These are phyloP conservation scores for Boletus reticuloceps DNA, from an alignment of 768 basidiomycete genomes.

Conservation along the genomic window DNA sequence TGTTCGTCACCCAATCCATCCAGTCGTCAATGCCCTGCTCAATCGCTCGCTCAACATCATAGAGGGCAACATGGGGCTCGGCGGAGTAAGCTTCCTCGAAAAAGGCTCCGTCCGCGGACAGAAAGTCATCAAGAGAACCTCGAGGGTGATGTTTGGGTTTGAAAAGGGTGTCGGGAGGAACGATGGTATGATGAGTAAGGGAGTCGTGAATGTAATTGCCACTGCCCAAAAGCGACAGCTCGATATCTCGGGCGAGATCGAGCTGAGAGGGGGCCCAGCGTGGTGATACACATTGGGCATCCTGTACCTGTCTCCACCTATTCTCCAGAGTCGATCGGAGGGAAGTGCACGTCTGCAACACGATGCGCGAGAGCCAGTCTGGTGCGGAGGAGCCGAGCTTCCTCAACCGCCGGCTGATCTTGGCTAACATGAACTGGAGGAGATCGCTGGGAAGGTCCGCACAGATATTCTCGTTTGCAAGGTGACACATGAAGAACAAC, in stretches of 20 bases:
- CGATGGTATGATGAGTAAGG: not conserved
- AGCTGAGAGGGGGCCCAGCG: constrained; percentile 31
- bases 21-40: constrained; percentile 33
- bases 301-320: constrained; percentile 37
- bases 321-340: constrained; percentile 25
- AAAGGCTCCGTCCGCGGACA: constrained; percentile 8
- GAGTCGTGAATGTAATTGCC: constrained; percentile 26
- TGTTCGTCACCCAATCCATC: constrained; percentile 19
- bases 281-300: constrained; percentile 22
- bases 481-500: constrained; percentile 26
- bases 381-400: constrained; percentile 32
- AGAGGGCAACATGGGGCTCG: constrained; percentile 22
- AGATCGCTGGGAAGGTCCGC: constrained; percentile 28
- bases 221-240: constrained; percentile 32
- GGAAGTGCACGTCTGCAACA: constrained; percentile 6
- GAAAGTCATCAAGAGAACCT: constrained; percentile 17
- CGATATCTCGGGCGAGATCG: constrained; percentile 30
- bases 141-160: not conserved
- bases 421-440: constrained; percentile 36
- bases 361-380: constrained; percentile 11
- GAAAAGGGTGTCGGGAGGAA: not conserved
- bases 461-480: constrained; percentile 7
- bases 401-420: constrained; percentile 35
- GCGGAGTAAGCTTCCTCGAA: constrained; percentile 4
- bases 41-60: constrained; percentile 39